A percentile compares a stretch with the other conserved stretches of the same genome.
These are phyloP conservation scores for Bretschneidera sinensis DNA, from an alignment of 345 rosid genomes.

Conservation along the genomic window DNA sequence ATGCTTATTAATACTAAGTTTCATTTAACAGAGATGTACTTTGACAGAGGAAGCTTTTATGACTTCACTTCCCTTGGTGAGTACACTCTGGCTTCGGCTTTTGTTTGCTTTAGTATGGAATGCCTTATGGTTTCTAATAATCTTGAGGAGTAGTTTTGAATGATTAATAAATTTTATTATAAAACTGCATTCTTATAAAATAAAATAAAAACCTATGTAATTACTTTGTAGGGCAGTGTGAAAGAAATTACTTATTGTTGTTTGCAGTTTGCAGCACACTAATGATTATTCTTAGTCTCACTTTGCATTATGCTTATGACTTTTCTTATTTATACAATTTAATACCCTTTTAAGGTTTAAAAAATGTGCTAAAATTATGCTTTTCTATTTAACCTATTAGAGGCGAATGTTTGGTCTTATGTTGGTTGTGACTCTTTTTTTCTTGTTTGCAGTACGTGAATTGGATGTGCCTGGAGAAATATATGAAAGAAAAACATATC, in stretches of 20 bases:
- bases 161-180: background rate
- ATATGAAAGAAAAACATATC: constrained; percentile 79
- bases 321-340: background rate
- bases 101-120: background rate
- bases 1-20: background rate
- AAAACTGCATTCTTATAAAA: too few species aligned
- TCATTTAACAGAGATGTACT: constrained; percentile 72
- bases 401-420: background rate
- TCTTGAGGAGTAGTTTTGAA: background rate
- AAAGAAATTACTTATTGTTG: background rate
- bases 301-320: background rate
- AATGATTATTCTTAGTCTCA: constrained; percentile 1
- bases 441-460: constrained; percentile 71
- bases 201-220: background rate
- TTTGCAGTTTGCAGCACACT: background rate
- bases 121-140: background rate
- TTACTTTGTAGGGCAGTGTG: background rate
- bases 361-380: background rate
- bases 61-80: constrained; percentile 96
- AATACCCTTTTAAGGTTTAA: background rate
- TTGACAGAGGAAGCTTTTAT: constrained; percentile 92
- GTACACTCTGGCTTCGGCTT: too few species aligned
- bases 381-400: background rate
- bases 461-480: constrained; percentile 96
- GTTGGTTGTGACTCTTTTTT: constrained; percentile 7